Conservation (phyloP, 495 filamentous ascomycete genomes). For the Staphylotrichum tortipilum region DNA sequence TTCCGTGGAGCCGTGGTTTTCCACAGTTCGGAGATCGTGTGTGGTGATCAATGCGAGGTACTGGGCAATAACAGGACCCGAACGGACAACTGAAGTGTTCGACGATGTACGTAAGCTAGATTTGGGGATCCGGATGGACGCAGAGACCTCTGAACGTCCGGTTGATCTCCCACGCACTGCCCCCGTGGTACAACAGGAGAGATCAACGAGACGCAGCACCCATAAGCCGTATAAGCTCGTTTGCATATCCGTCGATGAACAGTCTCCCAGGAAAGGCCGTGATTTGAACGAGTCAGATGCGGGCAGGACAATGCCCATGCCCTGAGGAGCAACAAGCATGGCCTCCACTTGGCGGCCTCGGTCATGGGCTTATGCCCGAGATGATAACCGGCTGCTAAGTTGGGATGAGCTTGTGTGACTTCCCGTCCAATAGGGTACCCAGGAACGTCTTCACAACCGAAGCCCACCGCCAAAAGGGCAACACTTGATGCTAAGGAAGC, state of each 20-base stretch:
- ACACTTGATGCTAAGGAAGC: background rate
- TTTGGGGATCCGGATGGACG: slow-evolving; percentile 1
- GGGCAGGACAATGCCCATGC: background rate
- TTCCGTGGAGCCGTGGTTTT: too few relatives aligned
- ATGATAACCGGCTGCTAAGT: background rate
- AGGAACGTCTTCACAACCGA: slow-evolving; percentile 5
- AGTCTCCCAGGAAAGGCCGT: background rate
- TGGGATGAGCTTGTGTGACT: background rate
- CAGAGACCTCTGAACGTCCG: background rate
- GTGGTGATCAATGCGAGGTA: background rate
- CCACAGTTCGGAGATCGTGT: too few relatives aligned
- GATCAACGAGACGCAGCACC: background rate
- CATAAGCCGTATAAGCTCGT: background rate
- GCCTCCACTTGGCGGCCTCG: background rate
- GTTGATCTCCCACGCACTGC: background rate
- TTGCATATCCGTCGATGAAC: background rate
- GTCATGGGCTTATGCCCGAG: slow-evolving; percentile 11
- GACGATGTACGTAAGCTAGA: background rate
- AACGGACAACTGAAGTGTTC: background rate
- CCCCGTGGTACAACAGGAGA: background rate
- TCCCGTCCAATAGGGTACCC: background rate
- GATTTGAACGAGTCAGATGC: background rate
- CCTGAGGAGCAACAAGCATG: background rate
- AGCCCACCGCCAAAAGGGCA: slow-evolving; percentile 5
- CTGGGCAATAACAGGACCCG: background rate